Conservation (phyloP, 768 basidiomycete genomes). For the Mrakia gelida region DNA sequence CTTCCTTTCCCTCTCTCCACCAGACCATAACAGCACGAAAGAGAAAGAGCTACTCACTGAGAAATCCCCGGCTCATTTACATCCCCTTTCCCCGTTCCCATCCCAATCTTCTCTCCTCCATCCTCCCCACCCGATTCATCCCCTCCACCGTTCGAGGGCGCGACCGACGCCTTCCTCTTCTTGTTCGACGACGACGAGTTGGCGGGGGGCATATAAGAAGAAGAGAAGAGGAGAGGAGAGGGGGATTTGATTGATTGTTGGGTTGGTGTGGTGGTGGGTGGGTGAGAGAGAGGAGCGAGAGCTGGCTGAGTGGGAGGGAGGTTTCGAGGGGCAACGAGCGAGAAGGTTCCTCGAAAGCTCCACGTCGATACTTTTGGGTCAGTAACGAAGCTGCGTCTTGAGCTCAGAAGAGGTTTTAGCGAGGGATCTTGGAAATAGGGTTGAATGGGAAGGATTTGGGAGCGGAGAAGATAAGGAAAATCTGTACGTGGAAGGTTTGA, state of each 20-base stretch:
- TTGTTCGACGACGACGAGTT: background rate
- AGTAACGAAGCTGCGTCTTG: no score
- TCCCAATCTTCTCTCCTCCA: slow-evolving; percentile 19
- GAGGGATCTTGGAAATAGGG: no score
- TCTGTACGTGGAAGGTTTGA: no score
- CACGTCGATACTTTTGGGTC: no score
- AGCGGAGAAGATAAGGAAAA: no score
- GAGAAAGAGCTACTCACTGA: slow-evolving; percentile 12
- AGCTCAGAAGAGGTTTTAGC: no score
- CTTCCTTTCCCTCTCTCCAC: background rate
- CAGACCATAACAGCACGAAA: background rate
- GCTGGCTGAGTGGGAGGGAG: no score
- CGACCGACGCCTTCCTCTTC: background rate
- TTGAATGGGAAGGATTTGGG: no score
- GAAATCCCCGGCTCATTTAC: slow-evolving; percentile 32
- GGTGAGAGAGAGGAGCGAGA: no score
- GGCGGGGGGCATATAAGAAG: background rate
- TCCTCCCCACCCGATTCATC: slow-evolving; percentile 1
- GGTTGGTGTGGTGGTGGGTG: no score
- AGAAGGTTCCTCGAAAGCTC: no score
- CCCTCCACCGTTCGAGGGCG: background rate
- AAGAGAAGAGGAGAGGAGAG: background rate
- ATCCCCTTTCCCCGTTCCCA: slow-evolving; percentile 25
- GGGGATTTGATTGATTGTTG: background rate
- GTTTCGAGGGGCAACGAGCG: no score